Base-by-base conservation (phyloP, 441 rosid genomes). In the Rhodomyrtus psidioides region DNA sequence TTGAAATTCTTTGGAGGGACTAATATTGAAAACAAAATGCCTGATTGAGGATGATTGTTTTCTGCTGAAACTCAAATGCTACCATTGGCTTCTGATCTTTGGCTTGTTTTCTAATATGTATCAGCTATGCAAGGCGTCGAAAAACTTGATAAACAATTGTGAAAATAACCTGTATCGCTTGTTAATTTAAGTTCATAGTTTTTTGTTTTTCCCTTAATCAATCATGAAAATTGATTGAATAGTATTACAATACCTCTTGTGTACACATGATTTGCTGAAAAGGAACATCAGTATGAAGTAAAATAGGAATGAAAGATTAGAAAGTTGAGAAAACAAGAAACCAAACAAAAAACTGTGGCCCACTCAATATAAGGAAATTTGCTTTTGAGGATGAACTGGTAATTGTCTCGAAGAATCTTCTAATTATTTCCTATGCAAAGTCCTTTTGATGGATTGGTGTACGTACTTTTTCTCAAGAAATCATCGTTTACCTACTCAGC, bases 301-400 rank as follows among this genome's bases (percentile, higher is more conserved):
- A 65, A 30, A n/a, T 34, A 34, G 46, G 76, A 9, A 19, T 23
- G 42, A 65, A 34, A 65, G 76, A 65, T 65, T 26, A 65, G 46
- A 65, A 34, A 65, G 10, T 65, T 9, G 7, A 30, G 46, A 65
- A 19, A 65, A 65, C 24, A 65, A 65, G 46, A 65, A 34, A 34
- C 26, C 4, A 12, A 65, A 65, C 26, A 34, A 65, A 24, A 65
- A 30, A n/a, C 46, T 19, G 42, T 28, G 42, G 23, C 74, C 42
- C 42, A 1, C 39, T 28, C 42, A 15, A 16, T 0, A 28, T 60
- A 60, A 4, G 0, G 7, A 30, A 65, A 34, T 65, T 65, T 65
- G 26, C 76, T 30, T 62, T 62, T 34, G 46, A 19, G 46, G 76
- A 65, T 34, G 76, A 34, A 65, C 46, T 34, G 46, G 14, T 65